A percentile compares a stretch with the other conserved stretches of the same genome.
These are phyloP conservation scores for Hanseniaspora hatyaiensis DNA, from an alignment of 805 yeast genomes.

Conservation along the genomic window DNA sequence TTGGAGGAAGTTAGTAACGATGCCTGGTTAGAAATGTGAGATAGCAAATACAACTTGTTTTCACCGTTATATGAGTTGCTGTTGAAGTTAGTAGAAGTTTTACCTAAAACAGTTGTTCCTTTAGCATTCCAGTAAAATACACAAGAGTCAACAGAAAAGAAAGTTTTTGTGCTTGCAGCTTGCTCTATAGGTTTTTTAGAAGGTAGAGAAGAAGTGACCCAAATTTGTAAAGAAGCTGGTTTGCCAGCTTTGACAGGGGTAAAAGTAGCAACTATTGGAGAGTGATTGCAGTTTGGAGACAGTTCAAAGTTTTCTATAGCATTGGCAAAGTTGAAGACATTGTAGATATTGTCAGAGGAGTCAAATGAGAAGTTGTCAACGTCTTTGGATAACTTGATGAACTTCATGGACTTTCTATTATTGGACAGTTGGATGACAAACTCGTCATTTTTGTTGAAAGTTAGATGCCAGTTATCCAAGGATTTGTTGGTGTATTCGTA, in stretches of 20 bases:
- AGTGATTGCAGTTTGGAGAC: conserved; percentile 65
- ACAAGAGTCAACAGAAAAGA: conserved; percentile 93
- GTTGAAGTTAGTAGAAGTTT: conserved; percentile 93
- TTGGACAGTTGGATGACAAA: conserved; percentile 23
- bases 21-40: conserved; percentile 80
- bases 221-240: conserved; percentile 81
- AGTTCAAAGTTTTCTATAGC: conserved; percentile 36
- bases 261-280: conserved; percentile 82
- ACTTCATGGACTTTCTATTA: conserved; percentile 25
- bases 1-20: conserved; percentile 75
- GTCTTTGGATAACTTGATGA: conserved; percentile 35
- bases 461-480: conserved; percentile 69
- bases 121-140: conserved; percentile 83
- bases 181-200: conserved; percentile 45
- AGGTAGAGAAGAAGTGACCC: conserved; percentile 34
- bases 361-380: conserved; percentile 43
- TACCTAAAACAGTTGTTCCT: conserved; percentile 87
- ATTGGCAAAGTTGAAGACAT: conserved; percentile 25
- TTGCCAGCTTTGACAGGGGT: conserved; percentile 76
- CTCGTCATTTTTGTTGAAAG: conserved; percentile 29
- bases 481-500: conserved; percentile 60
- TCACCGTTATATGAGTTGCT: conserved; percentile 96
- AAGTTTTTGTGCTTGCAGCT: conserved; percentile 56
- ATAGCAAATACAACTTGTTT: conserved; percentile 72
- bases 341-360: conserved; percentile 41